Percentiles rank a stretch among this genome's conserved stretches.
Evolutionary conservation across 1,284 basidiomycete species (phyloP).

Genomic region (Fomitopsis palustris): DNA sequence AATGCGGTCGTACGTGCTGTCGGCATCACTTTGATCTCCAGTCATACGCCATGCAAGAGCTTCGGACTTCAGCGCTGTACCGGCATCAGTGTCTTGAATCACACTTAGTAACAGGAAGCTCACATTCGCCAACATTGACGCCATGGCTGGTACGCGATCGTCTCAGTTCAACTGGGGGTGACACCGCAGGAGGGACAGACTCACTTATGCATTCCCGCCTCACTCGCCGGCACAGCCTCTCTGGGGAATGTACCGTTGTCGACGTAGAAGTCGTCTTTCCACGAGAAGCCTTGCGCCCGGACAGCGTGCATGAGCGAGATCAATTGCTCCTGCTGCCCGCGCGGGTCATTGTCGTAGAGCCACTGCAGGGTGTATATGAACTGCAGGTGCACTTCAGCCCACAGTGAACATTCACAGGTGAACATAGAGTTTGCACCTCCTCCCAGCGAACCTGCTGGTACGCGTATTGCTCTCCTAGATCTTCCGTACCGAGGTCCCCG

Average conservation of each 20-base stretch:
- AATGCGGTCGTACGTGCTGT: constrained; percentile 5
- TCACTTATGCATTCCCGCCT: constrained; percentile 5
- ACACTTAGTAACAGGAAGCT: too few species aligned
- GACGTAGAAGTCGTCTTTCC: constrained; percentile 6
- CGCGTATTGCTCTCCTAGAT: constrained; percentile 5
- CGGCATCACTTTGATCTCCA: constrained; percentile 5
- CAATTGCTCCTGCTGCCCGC: not conserved
- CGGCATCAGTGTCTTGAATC: not conserved
- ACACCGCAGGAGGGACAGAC: not conserved
- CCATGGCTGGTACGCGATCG: not conserved
- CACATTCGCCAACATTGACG: constrained; percentile 6
- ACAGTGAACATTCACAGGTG: too few species aligned
- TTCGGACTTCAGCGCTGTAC: constrained; percentile 4
- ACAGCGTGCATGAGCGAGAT: constrained; percentile 4
- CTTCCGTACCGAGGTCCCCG: constrained; percentile 1
- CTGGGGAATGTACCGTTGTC: constrained; percentile 7
- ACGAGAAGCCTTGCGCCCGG: constrained; percentile 5
- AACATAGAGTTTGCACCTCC: not conserved
- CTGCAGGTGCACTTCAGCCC: not conserved
- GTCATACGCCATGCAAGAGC: constrained; percentile 6
- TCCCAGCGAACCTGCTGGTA: constrained; percentile 8
- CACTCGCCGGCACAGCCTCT: not conserved
- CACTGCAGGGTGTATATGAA: constrained; percentile 3
- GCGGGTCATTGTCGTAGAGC: constrained; percentile 7
- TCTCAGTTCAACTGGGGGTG: not conserved